These are phyloP conservation scores for Cladobotryum protrusum DNA, from an alignment of 2,329 filamentous ascomycete species.

Conservation along the genomic window DNA sequence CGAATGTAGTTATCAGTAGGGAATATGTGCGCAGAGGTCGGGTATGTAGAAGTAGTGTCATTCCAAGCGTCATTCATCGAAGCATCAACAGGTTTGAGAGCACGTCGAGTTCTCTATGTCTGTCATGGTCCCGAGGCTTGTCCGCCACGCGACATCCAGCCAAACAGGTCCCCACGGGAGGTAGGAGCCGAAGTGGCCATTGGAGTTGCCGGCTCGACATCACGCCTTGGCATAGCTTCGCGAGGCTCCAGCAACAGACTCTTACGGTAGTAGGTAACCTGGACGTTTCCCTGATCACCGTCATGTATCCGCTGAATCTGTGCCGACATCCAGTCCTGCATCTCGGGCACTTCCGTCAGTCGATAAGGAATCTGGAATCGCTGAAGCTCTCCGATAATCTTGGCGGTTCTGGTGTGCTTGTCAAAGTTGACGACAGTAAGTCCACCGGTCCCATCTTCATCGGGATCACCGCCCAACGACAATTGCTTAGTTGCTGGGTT, in stretches of 20 bases:
- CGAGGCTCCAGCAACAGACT: conserved; percentile 78
- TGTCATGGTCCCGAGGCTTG: conserved; percentile 21
- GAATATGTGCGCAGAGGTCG: conserved; percentile 23
- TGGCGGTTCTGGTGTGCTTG: conserved; percentile 90
- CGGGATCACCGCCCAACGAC: conserved; percentile 37
- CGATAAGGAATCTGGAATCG: conserved; percentile 93
- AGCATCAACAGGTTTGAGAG: background rate
- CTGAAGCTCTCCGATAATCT: conserved; percentile 92
- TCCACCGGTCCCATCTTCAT: conserved; percentile 58
- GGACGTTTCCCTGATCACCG: conserved; percentile 48
- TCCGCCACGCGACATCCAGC: conserved; percentile 43
- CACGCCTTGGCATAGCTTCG: conserved; percentile 37
- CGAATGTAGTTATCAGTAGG: conserved; percentile 26
- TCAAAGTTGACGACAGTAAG: conserved; percentile 93
- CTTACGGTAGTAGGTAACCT: conserved; percentile 67
- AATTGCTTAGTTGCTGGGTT: conserved; percentile 82
- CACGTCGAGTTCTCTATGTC: background rate
- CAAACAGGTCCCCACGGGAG: conserved; percentile 39
- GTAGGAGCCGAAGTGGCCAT: conserved; percentile 23
- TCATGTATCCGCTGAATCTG: conserved; percentile 73
- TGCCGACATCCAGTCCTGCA: conserved; percentile 87
- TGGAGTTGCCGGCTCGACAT: conserved; percentile 28
- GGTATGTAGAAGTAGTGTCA: background rate
- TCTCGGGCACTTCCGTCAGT: conserved; percentile 72
- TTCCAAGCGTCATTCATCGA: background rate